Evolutionary conservation across 441 rosid species (phyloP), one percentile per base, ranked within the genome.

Genomic region (Manihot esculenta): DNA sequence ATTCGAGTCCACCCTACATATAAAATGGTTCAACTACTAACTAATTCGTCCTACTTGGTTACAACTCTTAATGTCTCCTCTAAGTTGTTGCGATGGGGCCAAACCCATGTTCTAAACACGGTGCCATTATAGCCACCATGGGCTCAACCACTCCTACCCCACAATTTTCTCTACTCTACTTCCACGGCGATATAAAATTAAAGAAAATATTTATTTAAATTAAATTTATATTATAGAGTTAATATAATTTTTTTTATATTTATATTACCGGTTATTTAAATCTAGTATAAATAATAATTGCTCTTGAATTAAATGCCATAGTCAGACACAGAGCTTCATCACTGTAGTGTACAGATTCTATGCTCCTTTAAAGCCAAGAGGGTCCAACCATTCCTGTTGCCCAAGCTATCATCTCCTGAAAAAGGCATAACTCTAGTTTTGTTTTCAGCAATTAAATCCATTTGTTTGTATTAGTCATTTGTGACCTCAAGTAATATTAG

Each of bases 61-160:
- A 55, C 59, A 55, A 55, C 60, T 55, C 59, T 55, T 2, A 7
- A 23, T 55, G 33, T 55, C 59, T 55, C 59, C 14, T 23, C 5
- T 55, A 9, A 17, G 48, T 27, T 5, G 10, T 66, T 53, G 57
- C 0, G 21, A 64, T 44, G 66, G 68, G 74, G 59, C 68, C 74
- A 59, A 73, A 65, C 30, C 69, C 80, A 60, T 60, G 74, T 60
- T 26, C 47, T 9, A 1, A n/a, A n/a, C n/a, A n/a, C n/a, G n/a
- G n/a, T n/a, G n/a, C 42, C 38, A 27, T 44, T 55, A 14, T 27
- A 6, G 65, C 54, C 56, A 57, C 66, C 67, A 58, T 41, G 0
- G 74, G 61, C 66, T 69, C 66, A 69, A 33, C 60, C 21, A 23
- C 7, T 11, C 9, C 7, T 30, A 18, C 8, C 11, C 63, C 58